These are phyloP conservation scores for Aspergillus ochraceus DNA, from an alignment of 2,329 filamentous ascomycete genomes.

Conservation along the genomic window DNA sequence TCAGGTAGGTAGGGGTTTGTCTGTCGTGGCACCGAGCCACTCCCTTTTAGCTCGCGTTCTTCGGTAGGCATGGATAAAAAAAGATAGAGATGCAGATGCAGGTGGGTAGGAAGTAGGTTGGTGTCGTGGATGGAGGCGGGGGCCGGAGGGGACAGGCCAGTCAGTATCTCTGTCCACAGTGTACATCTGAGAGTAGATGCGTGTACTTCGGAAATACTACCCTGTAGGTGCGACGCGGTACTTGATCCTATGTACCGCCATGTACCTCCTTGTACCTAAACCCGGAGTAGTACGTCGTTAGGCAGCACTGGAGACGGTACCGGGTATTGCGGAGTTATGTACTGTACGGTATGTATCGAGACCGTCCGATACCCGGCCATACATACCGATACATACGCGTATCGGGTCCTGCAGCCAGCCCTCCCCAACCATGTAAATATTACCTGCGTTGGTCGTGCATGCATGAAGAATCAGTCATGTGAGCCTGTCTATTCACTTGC, in stretches of 20 bases:
- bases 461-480: conserved; percentile 40
- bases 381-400: conserved; percentile 4
- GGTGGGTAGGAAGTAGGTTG: no score
- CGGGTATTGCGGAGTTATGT: background rate
- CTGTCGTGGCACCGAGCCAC: background rate
- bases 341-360: background rate
- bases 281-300: no score
- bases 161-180: no score
- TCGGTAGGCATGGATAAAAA: background rate
- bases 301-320: no score
- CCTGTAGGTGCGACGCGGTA: background rate
- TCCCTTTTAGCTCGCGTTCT: background rate
- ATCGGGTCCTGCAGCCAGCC: background rate
- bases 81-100: background rate
- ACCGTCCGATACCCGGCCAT: background rate
- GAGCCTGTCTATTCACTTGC: conserved; percentile 16
- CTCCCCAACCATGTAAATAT: background rate
- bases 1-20: background rate
- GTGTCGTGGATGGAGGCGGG: no score
- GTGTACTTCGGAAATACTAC: background rate
- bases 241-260: background rate
- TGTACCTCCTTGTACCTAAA: no score
- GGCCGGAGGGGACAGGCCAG: no score
- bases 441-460: conserved; percentile 28
- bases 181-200: background rate